These are phyloP conservation scores for Lenwebbia sp. DNA, from an alignment of 345 rosid genomes.

Conservation along the genomic window DNA sequence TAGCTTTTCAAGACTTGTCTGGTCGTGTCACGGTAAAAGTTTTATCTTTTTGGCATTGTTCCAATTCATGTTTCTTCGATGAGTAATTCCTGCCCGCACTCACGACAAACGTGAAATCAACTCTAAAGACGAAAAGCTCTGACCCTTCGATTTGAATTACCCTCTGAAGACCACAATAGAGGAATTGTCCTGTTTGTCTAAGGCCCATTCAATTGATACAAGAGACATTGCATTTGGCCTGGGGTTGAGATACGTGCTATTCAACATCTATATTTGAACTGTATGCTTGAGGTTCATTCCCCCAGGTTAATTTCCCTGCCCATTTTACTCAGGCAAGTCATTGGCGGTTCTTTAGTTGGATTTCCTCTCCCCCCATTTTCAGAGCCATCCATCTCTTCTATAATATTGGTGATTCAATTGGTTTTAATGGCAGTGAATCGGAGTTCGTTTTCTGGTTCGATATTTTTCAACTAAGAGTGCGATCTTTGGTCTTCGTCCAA, in stretches of 20 bases:
- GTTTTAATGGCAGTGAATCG: not conserved
- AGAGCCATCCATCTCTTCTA: not conserved
- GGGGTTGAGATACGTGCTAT: too few species aligned
- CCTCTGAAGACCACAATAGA: not conserved
- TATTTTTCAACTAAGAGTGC: not conserved
- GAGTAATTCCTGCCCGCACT: not conserved
- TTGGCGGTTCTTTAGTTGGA: not conserved
- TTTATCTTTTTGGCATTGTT: not conserved
- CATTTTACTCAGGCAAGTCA: not conserved
- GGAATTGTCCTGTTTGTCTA: not conserved
- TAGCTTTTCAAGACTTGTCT: not conserved
- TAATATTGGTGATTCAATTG: not conserved
- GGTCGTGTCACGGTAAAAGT: not conserved
- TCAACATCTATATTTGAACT: too few species aligned
- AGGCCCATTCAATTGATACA: not conserved
- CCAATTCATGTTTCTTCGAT: not conserved
- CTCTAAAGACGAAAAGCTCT: not conserved
- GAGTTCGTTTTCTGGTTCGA: not conserved
- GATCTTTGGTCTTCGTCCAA: not conserved
- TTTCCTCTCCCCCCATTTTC: not conserved
- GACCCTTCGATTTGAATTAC: not conserved
- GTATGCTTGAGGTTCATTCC: not conserved
- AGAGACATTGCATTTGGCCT: not conserved
- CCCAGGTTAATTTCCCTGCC: not conserved
- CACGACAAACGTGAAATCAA: not conserved